These are phyloP conservation scores for Cerrena zonata DNA, from an alignment of 1,284 basidiomycete species.

Conservation along the genomic window DNA sequence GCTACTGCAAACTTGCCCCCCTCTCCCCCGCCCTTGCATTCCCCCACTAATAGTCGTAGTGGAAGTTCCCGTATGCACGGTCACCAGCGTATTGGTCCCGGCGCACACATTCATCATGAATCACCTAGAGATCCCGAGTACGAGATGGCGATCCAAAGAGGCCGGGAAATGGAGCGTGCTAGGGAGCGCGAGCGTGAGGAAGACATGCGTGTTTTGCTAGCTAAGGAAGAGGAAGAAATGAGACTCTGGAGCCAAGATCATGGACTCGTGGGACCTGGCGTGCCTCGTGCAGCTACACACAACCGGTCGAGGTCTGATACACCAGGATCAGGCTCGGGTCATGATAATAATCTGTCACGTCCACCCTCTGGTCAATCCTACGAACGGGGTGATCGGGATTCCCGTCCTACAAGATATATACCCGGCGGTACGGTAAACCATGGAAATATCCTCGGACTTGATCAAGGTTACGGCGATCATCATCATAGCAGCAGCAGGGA, in stretches of 20 bases:
- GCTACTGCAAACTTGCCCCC: constrained; percentile 19
- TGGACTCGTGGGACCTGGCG: constrained; percentile 6
- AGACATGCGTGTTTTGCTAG: constrained; percentile 20
- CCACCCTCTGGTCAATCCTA: constrained; percentile 21
- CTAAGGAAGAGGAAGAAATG: constrained; percentile 15
- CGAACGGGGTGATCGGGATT: constrained; percentile 18
- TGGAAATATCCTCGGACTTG: constrained; percentile 3
- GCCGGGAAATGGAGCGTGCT: constrained; percentile 31
- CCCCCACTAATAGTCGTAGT: constrained; percentile 19
- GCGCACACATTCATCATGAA: constrained; percentile 43
- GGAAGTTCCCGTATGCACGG: constrained; percentile 42
- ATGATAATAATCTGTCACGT: constrained; percentile 17
- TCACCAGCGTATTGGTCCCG: constrained; percentile 64
- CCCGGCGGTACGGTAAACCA: constrained; percentile 9
- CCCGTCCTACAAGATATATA: constrained; percentile 18
- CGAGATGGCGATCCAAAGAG: constrained; percentile 39
- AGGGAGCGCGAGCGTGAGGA: constrained; percentile 41
- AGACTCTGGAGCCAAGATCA: constrained; percentile 12
- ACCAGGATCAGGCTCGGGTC: constrained; percentile 10
- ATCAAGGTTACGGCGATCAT: constrained; percentile 1
- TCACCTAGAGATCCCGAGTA: constrained; percentile 38
- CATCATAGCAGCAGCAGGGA: not conserved
- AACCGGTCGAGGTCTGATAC: constrained; percentile 14
- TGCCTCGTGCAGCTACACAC: not conserved
- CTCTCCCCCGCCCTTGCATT: constrained; percentile 19